These are phyloP conservation scores for Lecanicillium sp. DNA, from an alignment of 2,329 filamentous ascomycete species.

Conservation along the genomic window DNA sequence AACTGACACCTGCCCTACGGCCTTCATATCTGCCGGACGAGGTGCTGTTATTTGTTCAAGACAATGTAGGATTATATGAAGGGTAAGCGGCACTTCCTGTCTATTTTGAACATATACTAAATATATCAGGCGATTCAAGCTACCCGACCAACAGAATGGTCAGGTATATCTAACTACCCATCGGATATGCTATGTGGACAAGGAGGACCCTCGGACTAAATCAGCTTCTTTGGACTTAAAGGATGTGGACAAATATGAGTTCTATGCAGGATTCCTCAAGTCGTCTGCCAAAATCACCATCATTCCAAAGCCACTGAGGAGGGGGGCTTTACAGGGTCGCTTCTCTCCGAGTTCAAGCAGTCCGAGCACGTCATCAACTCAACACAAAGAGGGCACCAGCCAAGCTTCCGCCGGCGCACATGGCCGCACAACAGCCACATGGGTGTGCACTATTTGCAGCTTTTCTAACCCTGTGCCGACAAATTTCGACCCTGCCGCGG, in stretches of 20 bases:
- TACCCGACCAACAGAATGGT: slow-evolving; percentile 88
- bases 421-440: slow-evolving; percentile 61
- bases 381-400: neutral
- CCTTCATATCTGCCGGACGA: slow-evolving; percentile 90
- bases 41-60: slow-evolving; percentile 90
- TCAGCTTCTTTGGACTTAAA: slow-evolving; percentile 83
- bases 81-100: slow-evolving; percentile 62
- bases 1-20: slow-evolving; percentile 92
- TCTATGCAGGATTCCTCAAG: slow-evolving; percentile 89
- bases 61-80: slow-evolving; percentile 95
- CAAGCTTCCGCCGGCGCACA: slow-evolving; percentile 32
- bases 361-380: slow-evolving; percentile 16
- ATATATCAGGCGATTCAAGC: slow-evolving; percentile 69
- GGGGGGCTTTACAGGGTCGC: slow-evolving; percentile 49
- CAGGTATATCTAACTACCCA: slow-evolving; percentile 96
- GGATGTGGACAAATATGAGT: slow-evolving; percentile 84
- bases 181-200: slow-evolving; percentile 90
- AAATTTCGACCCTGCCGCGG: slow-evolving; percentile 82
- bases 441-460: slow-evolving; percentile 94
- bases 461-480: slow-evolving; percentile 89
- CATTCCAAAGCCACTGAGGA: slow-evolving; percentile 70
- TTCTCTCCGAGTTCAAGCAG: slow-evolving; percentile 40
- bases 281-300: slow-evolving; percentile 92
- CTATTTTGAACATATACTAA: neutral
- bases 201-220: slow-evolving; percentile 73